Evolutionary conservation across 805 yeast species (phyloP), one percentile per base, ranked within the genome.

Genomic region (Teunomyces atbi): DNA sequence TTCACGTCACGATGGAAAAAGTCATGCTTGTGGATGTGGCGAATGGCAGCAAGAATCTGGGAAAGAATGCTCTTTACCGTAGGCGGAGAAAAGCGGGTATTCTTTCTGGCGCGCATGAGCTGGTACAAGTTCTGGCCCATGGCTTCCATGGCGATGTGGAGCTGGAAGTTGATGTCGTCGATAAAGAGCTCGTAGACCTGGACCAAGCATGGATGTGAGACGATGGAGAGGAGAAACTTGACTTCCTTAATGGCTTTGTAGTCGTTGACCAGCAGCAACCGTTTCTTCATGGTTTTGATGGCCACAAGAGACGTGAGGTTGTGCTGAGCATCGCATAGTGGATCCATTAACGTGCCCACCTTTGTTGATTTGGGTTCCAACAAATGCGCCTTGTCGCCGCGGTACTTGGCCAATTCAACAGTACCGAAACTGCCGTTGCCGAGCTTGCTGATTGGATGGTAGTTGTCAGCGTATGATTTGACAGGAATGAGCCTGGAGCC

Each of bases 1-100:
- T 92, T 92, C 41, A 92, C 76, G 70, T 92, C 99, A 47, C 99
- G 78, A 63, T 92, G 98, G 58, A 84, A 84, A 58, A 75, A 88
- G 8, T 78, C 77, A 55, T 74, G 69, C 21, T 65, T 61, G 58
- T 89, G 99, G 45, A 92, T 89, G 63, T 92, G 97, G 46, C 81
- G 78, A 23, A 91, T 74, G 3, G 94, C 99, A 46, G 78, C 74
- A 47, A 89, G 69, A 1, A 91, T 63, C 62, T 91, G 97, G 8
- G 83, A 66, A 40, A 86, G 62, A 37, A 89, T 82, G 40, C 89
- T 81, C 56, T 76, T 82, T 50, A 88, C 62, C 3, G 89, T 81
- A 23, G 66, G 65, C 1, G 77, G 71, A 2, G 88, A 77, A 49
- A 89, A 83, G 1, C 70, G 68, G 32, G 72, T 67, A 12, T 68